phyloP scores from a whole-genome alignment of 306 rosid species.

The Prunus armeniaca region DNA sequence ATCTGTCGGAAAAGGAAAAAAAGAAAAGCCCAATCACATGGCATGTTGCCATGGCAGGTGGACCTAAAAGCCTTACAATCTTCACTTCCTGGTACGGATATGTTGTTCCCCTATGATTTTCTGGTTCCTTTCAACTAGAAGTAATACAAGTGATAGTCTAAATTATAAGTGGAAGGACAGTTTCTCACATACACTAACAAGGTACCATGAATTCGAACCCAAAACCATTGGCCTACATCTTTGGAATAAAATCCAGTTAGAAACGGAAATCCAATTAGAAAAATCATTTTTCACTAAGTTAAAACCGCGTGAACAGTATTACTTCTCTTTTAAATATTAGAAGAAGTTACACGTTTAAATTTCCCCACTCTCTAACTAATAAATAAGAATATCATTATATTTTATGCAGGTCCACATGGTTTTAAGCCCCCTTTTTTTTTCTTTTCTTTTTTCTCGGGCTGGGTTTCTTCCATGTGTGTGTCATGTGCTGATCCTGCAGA shows the following conservation, averaged over 20 bases:
- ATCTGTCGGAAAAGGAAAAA: background rate
- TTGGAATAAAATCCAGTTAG: no score
- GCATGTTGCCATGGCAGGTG: conserved; percentile 6
- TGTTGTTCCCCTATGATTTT: background rate
- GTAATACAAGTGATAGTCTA: background rate
- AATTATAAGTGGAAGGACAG: accelerated
- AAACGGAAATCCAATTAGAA: no score
- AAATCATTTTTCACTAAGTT: no score
- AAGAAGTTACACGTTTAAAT: no score
- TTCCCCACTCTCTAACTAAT: no score
- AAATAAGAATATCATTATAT: no score
- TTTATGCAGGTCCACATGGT: background rate
- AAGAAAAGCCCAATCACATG: conserved; percentile 20
- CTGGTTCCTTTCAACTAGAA: background rate
- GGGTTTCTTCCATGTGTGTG: conserved; percentile 15
- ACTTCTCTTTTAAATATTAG: no score
- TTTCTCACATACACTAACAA: no score
- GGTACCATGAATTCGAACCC: no score
- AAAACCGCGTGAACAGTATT: no score
- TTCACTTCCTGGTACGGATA: background rate
- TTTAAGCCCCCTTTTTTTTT: background rate
- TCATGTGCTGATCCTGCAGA: conserved; percentile 18
- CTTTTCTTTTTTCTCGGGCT: background rate
- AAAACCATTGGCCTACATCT: no score
- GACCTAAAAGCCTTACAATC: background rate